These are phyloP conservation scores for Aspergillus hiratsukae DNA, from an alignment of 2,329 filamentous ascomycete genomes.

Conservation along the genomic window DNA sequence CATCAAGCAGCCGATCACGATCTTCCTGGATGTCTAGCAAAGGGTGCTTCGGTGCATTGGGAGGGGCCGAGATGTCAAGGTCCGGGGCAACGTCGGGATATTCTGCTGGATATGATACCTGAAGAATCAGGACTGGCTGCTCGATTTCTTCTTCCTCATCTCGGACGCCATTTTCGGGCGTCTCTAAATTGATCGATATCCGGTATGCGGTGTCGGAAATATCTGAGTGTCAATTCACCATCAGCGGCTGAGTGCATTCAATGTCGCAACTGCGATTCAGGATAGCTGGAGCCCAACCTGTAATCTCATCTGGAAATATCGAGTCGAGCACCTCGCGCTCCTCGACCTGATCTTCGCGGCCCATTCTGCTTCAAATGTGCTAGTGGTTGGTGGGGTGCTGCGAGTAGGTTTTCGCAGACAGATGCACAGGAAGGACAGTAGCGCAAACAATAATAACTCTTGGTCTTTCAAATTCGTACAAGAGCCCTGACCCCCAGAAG, in stretches of 20 bases:
- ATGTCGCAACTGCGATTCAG: background rate
- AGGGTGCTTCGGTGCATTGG: slow-evolving; percentile 64
- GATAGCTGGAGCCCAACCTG: slow-evolving; percentile 52
- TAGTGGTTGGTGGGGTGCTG: slow-evolving; percentile 28
- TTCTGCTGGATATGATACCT: slow-evolving; percentile 80
- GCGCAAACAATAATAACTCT: background rate
- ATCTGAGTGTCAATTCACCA: slow-evolving; percentile 50
- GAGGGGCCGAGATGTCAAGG: slow-evolving; percentile 72
- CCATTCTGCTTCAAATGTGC: slow-evolving; percentile 37
- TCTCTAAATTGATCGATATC: slow-evolving; percentile 79
- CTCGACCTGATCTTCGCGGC: slow-evolving; percentile 81
- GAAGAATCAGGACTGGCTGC: slow-evolving; percentile 67
- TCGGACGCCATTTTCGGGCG: slow-evolving; percentile 58
- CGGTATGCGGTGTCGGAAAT: slow-evolving; percentile 86
- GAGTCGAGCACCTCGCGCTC: slow-evolving; percentile 97
- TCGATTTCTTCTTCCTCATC: slow-evolving; percentile 51
- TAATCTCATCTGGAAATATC: slow-evolving; percentile 97
- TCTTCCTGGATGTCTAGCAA: slow-evolving; percentile 78
- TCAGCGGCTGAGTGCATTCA: slow-evolving; percentile 13
- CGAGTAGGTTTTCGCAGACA: slow-evolving; percentile 3
- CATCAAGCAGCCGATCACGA: slow-evolving; percentile 66
- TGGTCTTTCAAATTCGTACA: background rate
- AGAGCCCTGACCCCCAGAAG: background rate
- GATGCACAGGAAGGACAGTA: background rate
- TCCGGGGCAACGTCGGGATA: slow-evolving; percentile 86